These are phyloP conservation scores for Boletus reticuloceps DNA, from an alignment of 768 basidiomycete genomes.

Conservation along the genomic window DNA sequence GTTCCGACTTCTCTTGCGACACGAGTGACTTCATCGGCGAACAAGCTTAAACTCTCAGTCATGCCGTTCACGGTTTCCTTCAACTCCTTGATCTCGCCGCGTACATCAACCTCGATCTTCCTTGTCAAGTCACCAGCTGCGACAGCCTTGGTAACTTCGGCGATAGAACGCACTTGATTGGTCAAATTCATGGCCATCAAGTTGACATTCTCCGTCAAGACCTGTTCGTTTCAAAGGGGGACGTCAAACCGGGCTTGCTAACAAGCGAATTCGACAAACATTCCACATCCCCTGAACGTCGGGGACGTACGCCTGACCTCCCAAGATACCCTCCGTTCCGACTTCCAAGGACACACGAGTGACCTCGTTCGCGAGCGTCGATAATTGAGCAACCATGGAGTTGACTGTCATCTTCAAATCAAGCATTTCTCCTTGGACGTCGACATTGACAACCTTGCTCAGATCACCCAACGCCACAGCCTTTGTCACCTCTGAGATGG, in stretches of 20 bases:
- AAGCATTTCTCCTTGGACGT: constrained; percentile 93
- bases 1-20: constrained; percentile 98
- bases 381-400: constrained; percentile 72
- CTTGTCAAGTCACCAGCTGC: constrained; percentile 91
- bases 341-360: constrained; percentile 91
- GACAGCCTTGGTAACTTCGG: constrained; percentile 93
- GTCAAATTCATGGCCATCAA: constrained; percentile 89
- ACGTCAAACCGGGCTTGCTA: constrained; percentile 15
- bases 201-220: constrained; percentile 79
- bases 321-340: constrained; percentile 89
- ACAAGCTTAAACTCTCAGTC: constrained; percentile 84
- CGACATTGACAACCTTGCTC: constrained; percentile 81
- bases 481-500: constrained; percentile 83
- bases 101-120: constrained; percentile 88
- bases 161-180: constrained; percentile 86
- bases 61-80: constrained; percentile 95
- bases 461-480: constrained; percentile 83
- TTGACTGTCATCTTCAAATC: constrained; percentile 81
- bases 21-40: constrained; percentile 79
- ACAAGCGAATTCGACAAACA: constrained; percentile 35
- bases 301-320: constrained; percentile 89
- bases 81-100: constrained; percentile 87
- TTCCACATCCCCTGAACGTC: constrained; percentile 96
- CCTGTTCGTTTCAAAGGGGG: constrained; percentile 31
- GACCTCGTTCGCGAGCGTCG: constrained; percentile 77